A percentile compares a stretch with the other conserved stretches of the same genome.
phyloP scores from a whole-genome alignment of 441 rosid genomes.

The Arabidopsis hybrid region DNA sequence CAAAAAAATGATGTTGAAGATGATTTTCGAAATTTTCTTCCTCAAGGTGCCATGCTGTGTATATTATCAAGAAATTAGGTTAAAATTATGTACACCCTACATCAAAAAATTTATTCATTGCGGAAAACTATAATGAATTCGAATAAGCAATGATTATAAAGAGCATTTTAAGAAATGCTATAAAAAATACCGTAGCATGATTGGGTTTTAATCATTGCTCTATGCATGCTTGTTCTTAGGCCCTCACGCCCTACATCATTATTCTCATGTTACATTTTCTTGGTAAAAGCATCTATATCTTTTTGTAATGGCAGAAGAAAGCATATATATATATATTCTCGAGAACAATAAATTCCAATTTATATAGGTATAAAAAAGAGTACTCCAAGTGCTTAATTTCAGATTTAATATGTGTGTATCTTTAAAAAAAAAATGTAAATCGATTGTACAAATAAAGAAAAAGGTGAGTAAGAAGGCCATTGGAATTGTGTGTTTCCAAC shows the following conservation, averaged over 20 bases:
- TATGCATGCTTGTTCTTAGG: slow-evolving; percentile 45
- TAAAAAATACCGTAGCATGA: slow-evolving; percentile 33
- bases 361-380: background rate
- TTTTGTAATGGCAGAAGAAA: background rate
- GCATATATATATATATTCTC: background rate
- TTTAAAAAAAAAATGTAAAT: no score
- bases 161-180: slow-evolving; percentile 26
- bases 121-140: slow-evolving; percentile 14
- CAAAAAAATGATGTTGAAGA: slow-evolving; percentile 4
- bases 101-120: background rate
- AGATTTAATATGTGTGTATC: no score
- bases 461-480: no score
- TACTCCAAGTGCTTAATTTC: background rate
- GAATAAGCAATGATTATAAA: slow-evolving; percentile 28
- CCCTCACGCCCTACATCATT: slow-evolving; percentile 44
- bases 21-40: slow-evolving; percentile 13
- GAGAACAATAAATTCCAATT: background rate
- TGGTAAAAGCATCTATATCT: slow-evolving; percentile 21
- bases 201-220: slow-evolving; percentile 42
- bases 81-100: background rate
- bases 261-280: slow-evolving; percentile 28
- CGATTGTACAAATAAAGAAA: no score
- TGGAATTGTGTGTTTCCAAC: background rate
- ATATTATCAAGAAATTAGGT: background rate
- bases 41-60: slow-evolving; percentile 30